phyloP scores from a whole-genome alignment of 148 eudicot genomes.

The Chenopodium berlandieri region DNA sequence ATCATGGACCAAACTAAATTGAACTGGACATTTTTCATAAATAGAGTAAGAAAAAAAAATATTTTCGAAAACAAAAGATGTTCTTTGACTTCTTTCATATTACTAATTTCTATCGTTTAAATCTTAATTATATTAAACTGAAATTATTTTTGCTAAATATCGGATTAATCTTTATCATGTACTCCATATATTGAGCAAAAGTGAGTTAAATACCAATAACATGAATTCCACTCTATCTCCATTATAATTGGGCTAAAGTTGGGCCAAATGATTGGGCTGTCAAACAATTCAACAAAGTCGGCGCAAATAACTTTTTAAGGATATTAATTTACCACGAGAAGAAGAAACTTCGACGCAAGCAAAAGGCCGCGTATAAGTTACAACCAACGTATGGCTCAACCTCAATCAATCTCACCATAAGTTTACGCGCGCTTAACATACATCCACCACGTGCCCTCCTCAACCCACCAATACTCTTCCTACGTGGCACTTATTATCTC shows the following conservation, averaged over 20 bases:
- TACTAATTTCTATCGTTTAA: no score
- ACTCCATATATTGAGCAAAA: no score
- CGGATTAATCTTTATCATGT: no score
- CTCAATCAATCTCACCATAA: not conserved
- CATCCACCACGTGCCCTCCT: conserved; percentile 26
- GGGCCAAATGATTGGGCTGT: not conserved
- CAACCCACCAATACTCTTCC: not conserved
- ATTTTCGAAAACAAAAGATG: no score
- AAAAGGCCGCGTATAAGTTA: conserved; percentile 25
- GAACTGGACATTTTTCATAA: no score
- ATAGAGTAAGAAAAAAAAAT: no score
- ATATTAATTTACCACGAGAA: not conserved
- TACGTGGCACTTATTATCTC: not conserved
- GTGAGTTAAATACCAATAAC: no score
- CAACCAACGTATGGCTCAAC: not conserved
- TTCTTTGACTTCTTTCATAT: no score
- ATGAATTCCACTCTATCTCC: no score
- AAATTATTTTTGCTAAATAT: no score
- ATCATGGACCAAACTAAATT: no score
- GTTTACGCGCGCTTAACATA: not conserved
- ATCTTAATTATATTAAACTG: no score
- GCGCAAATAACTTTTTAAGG: not conserved
- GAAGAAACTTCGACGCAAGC: conserved; percentile 22
- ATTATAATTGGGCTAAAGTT: not conserved
- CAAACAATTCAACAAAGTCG: conserved; percentile 10